Base-by-base conservation (phyloP, 148 eudicot species). In the Spergularia bocconei region DNA sequence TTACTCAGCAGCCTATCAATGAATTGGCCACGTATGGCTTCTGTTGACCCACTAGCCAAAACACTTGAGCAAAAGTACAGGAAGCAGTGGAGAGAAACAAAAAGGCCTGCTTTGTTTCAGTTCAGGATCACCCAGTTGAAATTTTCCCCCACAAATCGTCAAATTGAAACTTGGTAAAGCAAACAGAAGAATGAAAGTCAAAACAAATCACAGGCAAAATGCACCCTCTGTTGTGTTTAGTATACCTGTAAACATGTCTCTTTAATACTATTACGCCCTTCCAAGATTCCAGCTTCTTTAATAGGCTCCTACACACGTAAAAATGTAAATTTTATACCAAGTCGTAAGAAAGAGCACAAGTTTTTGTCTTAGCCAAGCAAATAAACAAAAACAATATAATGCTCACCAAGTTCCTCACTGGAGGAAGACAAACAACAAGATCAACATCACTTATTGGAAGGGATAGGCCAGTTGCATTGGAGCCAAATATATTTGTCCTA, bases 271-370 rank as follows among this genome's bases (percentile, higher is more conserved):
- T 94, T 94, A 41, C 98, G 96, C 47, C 98, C 98, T 84, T 94
- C 98, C 82, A 94, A 88, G 75, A 94, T 94, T 51, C 98, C 98
- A 83, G 98, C 98, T 85, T 94, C 98, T 87, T 94, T 94, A 57
- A 94, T 94, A 41, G 98, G 98, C 82, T 94, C 98, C 97, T 91
- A 81, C 52, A 69, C 75, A 80, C 70, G 69, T 73, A 73, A 23
- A 67, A 58, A 53, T 48, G 39, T 50, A 20, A 21, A 41, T 13
- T 29, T 75, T 11, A 67, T 33, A 19, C 54, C 36, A 53, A 59
- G 13, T n/a, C 16, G 57, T 64, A 44, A 20, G 64, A 52, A 60
- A n/a, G 38, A 67, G 53, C 67, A 75, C 54, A 51, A 70, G 56
- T 4, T 50, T 21, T 53, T n/a, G 47, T 20, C 59, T 51, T 69